phyloP scores from a whole-genome alignment of 768 basidiomycete genomes.

The Mycena amicta region DNA sequence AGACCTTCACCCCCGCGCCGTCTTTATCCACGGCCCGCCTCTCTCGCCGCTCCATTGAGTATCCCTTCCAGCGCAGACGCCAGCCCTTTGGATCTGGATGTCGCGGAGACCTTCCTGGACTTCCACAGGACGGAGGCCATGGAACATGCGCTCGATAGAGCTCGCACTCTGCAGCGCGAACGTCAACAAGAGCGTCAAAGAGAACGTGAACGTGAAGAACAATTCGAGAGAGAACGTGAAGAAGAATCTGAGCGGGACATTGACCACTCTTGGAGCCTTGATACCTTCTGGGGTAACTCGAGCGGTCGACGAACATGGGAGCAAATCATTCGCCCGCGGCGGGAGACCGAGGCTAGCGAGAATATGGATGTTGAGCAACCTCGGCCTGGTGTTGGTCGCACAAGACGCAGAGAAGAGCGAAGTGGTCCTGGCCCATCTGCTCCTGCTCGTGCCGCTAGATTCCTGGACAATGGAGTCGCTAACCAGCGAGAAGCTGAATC shows the following conservation, averaged over 20 bases:
- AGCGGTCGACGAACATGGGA: neutral
- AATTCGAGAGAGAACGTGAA: neutral
- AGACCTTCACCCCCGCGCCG: conserved; percentile 2
- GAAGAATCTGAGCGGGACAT: conserved; percentile 12
- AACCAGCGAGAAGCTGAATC: conserved; percentile 14
- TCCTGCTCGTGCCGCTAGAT: conserved; percentile 11
- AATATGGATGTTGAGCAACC: too few relatives aligned
- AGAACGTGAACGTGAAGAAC: conserved; percentile 8
- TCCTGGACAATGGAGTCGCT: conserved; percentile 16
- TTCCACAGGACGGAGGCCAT: conserved; percentile 8
- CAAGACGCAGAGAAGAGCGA: neutral
- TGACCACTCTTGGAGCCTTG: conserved; percentile 18
- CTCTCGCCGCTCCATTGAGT: conserved; percentile 19
- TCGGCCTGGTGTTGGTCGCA: too few relatives aligned
- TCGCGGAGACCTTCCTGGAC: conserved; percentile 12
- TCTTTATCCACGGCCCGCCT: conserved; percentile 17
- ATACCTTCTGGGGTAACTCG: conserved; percentile 10
- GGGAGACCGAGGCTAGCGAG: too few relatives aligned
- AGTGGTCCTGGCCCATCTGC: conserved; percentile 2
- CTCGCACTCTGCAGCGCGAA: conserved; percentile 6
- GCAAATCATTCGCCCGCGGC: neutral
- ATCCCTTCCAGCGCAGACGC: conserved; percentile 7
- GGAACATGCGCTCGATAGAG: conserved; percentile 20
- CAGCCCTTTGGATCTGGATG: conserved; percentile 9
- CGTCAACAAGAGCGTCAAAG: conserved; percentile 3